phyloP scores from a whole-genome alignment of 2,329 filamentous ascomycete species.

The Dryadomyces sulphureus region DNA sequence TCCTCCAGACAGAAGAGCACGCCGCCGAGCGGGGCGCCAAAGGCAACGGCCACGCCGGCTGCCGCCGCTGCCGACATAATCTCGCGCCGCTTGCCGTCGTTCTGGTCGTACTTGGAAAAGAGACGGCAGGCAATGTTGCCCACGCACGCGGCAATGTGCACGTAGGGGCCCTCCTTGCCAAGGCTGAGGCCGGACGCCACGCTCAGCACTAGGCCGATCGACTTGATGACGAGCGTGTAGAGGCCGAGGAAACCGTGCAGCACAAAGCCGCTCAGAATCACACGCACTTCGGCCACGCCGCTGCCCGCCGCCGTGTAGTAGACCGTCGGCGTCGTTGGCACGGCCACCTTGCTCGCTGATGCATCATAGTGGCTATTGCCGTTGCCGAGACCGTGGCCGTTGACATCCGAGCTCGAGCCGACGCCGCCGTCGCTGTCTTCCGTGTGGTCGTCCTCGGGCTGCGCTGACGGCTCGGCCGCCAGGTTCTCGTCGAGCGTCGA shows the following conservation, averaged over 20 bases:
- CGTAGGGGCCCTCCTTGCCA: constrained; percentile 88
- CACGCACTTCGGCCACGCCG: constrained; percentile 91
- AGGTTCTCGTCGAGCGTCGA: constrained; percentile 88
- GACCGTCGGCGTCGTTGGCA: constrained; percentile 53
- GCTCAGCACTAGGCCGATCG: constrained; percentile 66
- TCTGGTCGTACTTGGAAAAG: constrained; percentile 87
- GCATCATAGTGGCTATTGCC: constrained; percentile 19
- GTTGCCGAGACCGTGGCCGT: constrained; percentile 4
- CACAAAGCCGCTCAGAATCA: constrained; percentile 95
- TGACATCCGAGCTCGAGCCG: neutral
- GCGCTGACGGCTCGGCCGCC: constrained; percentile 41
- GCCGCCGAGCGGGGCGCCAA: constrained; percentile 75
- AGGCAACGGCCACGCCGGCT: constrained; percentile 84
- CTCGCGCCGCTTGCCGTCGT: constrained; percentile 88
- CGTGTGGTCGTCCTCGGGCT: constrained; percentile 21
- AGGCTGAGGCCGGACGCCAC: constrained; percentile 86
- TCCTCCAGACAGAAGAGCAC: constrained; percentile 91
- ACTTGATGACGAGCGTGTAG: constrained; percentile 76
- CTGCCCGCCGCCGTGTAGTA: constrained; percentile 95
- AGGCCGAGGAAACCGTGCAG: constrained; percentile 88
- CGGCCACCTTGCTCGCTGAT: constrained; percentile 18
- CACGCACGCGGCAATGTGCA: constrained; percentile 92
- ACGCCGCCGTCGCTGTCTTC: constrained; percentile 24
- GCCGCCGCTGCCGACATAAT: constrained; percentile 87
- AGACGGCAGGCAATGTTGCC: constrained; percentile 90